A percentile compares a stretch with the other conserved stretches of the same genome.
Evolutionary conservation across 1,284 basidiomycete genomes (phyloP).

Genomic region (Ustilago curta): DNA sequence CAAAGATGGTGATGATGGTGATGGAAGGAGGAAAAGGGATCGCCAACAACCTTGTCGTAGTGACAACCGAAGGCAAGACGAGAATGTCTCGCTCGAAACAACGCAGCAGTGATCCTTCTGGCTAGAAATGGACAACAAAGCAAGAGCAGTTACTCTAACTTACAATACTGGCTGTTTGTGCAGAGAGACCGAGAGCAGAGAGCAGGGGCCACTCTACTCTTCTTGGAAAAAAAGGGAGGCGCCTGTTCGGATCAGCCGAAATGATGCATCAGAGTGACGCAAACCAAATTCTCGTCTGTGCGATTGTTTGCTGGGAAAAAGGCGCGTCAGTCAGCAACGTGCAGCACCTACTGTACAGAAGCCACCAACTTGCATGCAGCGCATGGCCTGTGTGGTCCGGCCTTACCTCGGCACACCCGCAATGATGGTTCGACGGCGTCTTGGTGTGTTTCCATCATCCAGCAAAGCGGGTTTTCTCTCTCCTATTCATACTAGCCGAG

Average conservation of each 20-base stretch:
- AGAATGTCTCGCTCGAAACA: too few species aligned
- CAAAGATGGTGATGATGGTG: conserved; percentile 6
- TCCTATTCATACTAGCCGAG: too few species aligned
- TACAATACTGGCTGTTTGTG: too few species aligned
- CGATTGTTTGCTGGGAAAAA: neutral
- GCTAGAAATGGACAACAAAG: neutral
- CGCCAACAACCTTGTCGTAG: too few species aligned
- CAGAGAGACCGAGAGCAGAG: neutral
- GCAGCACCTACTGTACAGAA: neutral
- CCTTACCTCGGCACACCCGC: neutral
- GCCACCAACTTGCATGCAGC: neutral
- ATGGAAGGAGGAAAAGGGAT: neutral
- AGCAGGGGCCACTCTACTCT: neutral
- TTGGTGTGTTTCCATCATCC: neutral
- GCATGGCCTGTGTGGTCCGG: neutral
- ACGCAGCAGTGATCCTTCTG: too few species aligned
- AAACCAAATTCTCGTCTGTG: conserved; percentile 8
- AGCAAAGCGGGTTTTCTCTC: too few species aligned
- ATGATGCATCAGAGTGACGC: conserved; percentile 7
- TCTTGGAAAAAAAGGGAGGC: too few species aligned
- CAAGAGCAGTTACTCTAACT: too few species aligned
- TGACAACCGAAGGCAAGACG: too few species aligned
- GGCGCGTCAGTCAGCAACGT: neutral
- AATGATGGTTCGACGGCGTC: conserved; percentile 4
- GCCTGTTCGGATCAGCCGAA: conserved; percentile 2